Evolutionary conservation across 2,329 filamentous ascomycete genomes (phyloP).

Genomic region (Penicillium hordei): DNA sequence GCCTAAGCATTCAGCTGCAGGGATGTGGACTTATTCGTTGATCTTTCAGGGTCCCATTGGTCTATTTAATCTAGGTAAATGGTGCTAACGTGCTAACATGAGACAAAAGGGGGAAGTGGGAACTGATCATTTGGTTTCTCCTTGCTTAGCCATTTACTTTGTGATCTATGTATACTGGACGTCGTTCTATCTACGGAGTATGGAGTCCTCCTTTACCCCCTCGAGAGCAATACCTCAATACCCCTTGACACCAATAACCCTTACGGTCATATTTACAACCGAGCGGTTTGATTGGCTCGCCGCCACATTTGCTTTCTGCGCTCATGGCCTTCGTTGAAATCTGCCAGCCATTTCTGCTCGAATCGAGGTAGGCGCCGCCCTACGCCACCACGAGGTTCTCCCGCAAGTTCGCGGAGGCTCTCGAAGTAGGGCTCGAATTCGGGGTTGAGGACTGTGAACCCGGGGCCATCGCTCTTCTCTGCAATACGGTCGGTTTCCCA

Average conservation of each 20-base stretch:
- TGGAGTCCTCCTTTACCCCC: neutral
- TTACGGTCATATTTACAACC: neutral
- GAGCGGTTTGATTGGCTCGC: constrained; percentile 46
- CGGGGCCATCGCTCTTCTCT: constrained; percentile 56
- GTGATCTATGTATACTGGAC: constrained; percentile 1
- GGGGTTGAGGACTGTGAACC: constrained; percentile 59
- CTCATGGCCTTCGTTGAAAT: constrained; percentile 57
- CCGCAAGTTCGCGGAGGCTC: constrained; percentile 44
- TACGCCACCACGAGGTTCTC: constrained; percentile 40
- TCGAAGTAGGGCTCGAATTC: constrained; percentile 68
- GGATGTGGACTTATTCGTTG: neutral
- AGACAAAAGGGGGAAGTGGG: neutral
- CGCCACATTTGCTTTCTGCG: constrained; percentile 60
- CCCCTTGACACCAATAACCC: neutral
- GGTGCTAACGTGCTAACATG: neutral
- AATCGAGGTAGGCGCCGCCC: constrained; percentile 47
- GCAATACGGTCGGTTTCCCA: constrained; percentile 61
- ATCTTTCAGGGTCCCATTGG: neutral
- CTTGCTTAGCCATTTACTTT: neutral
- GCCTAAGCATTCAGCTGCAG: neutral
- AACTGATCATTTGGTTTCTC: neutral
- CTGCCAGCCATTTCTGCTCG: constrained; percentile 41
- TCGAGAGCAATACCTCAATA: neutral
- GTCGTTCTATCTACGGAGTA: neutral
- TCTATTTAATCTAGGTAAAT: neutral